A percentile compares a stretch with the other conserved stretches of the same genome.
phyloP scores from a whole-genome alignment of 164 flowering plant genomes.

The Nymphaea thermarum region DNA sequence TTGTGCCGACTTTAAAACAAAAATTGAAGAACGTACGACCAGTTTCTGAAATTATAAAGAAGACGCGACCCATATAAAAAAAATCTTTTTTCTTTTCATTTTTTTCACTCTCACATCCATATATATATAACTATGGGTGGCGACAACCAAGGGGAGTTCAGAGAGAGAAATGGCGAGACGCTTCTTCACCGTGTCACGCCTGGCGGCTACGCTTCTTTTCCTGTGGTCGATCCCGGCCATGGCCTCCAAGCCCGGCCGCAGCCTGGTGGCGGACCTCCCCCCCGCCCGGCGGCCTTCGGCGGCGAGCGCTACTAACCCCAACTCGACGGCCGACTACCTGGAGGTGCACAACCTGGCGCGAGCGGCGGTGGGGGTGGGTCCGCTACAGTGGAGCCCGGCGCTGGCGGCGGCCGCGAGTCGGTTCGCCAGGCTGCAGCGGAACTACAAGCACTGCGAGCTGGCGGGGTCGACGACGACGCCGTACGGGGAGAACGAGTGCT shows the following conservation, averaged over 20 bases:
- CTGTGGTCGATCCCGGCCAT: neutral
- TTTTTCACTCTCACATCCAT: no score
- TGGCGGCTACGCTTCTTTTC: neutral
- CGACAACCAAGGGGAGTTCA: neutral
- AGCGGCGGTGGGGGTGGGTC: constrained; percentile 34
- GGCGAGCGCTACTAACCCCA: neutral
- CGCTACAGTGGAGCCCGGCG: constrained; percentile 43
- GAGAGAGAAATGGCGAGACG: neutral
- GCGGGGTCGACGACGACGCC: constrained; percentile 21
- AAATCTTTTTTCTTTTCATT: no score
- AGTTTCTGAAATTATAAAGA: no score
- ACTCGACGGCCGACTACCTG: constrained; percentile 30
- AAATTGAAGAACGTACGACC: no score
- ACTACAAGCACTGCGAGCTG: constrained; percentile 38
- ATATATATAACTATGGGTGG: no score
- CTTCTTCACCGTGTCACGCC: neutral
- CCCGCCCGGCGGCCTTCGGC: neutral
- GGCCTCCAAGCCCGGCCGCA: neutral
- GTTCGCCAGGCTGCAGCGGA: constrained; percentile 38
- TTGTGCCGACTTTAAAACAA: no score
- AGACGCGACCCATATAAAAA: no score
- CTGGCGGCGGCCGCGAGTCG: constrained; percentile 30
- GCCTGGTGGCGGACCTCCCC: neutral
- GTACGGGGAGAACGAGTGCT: constrained; percentile 57
- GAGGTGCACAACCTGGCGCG: constrained; percentile 56